Conservation (phyloP, 1,284 basidiomycete species). For the Leccinum griseonigrum region DNA sequence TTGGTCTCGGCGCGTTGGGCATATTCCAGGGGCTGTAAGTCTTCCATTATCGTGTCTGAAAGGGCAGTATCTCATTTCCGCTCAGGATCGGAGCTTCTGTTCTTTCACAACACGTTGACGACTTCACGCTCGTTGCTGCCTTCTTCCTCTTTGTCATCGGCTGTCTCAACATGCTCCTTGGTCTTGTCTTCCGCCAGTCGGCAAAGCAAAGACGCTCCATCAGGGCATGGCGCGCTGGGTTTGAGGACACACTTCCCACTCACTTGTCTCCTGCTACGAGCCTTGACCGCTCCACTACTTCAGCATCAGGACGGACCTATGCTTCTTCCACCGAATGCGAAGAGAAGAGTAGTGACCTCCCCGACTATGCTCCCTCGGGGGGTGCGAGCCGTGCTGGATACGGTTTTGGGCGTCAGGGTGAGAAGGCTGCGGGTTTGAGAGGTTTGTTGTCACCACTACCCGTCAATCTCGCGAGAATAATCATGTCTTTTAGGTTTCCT, state of each 20-base stretch:
- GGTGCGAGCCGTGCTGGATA: conserved; percentile 42
- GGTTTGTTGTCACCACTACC: conserved; percentile 37
- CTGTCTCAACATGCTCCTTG: conserved; percentile 78
- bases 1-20: conserved; percentile 83
- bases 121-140: conserved; percentile 82
- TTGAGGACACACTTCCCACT: conserved; percentile 55
- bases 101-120: conserved; percentile 80
- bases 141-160: conserved; percentile 87
- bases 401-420: conserved; percentile 72
- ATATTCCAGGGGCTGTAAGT: conserved; percentile 78
- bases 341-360: conserved; percentile 32
- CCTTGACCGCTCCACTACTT: conserved; percentile 30
- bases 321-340: conserved; percentile 37
- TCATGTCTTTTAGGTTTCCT: conserved; percentile 38
- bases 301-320: conserved; percentile 34
- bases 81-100: conserved; percentile 73
- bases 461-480: conserved; percentile 6
- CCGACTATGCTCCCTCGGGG: conserved; percentile 28
- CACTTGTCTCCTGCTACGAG: conserved; percentile 30
- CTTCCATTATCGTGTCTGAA: conserved; percentile 3
- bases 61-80: conserved; percentile 10
- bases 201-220: conserved; percentile 63
- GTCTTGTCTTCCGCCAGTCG: conserved; percentile 66
- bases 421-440: conserved; percentile 66
- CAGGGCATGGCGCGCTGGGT: conserved; percentile 56